Conservation (phyloP, 208 protist genomes). For the Angomonas ambiguus region DNA sequence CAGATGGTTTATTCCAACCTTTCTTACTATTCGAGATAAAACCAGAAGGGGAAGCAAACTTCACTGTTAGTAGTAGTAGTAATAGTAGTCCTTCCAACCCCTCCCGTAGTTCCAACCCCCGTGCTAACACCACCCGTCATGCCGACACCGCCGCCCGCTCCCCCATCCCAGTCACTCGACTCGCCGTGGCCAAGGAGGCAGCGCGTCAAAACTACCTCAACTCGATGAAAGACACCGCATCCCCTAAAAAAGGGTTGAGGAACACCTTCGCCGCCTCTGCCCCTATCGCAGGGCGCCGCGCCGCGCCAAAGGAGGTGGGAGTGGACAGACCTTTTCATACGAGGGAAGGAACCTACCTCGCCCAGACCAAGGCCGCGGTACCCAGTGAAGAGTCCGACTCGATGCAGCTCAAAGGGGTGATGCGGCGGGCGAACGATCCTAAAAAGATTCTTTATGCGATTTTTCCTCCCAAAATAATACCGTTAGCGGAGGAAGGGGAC, state of each 20-base stretch:
- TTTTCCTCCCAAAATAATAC: slow-evolving; percentile 33
- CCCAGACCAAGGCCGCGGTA: neutral
- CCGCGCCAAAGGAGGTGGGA: neutral
- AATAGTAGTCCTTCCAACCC: neutral
- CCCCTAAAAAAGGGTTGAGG: neutral
- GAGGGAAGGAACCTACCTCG: neutral
- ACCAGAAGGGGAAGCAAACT: neutral
- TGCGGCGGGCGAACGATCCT: slow-evolving; percentile 28
- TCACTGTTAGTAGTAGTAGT: neutral
- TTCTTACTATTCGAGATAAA: neutral
- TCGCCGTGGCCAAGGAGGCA: slow-evolving; percentile 22
- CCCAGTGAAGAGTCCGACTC: neutral
- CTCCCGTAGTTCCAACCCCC: neutral
- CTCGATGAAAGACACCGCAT: neutral
- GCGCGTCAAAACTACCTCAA: slow-evolving; percentile 16
- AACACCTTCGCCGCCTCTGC: neutral
- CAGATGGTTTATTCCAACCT: neutral
- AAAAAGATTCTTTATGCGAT: slow-evolving; percentile 51
- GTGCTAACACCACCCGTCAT: neutral
- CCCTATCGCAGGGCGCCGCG: neutral
- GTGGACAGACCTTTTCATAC: neutral
- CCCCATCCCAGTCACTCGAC: slow-evolving; percentile 16
- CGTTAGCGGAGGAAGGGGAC: neutral
- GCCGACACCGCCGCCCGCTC: slow-evolving; percentile 1
- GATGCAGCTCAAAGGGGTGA: slow-evolving; percentile 10